Evolutionary conservation across 352 stramenopile species (phyloP).

Genomic region (Pythium monospermum): DNA sequence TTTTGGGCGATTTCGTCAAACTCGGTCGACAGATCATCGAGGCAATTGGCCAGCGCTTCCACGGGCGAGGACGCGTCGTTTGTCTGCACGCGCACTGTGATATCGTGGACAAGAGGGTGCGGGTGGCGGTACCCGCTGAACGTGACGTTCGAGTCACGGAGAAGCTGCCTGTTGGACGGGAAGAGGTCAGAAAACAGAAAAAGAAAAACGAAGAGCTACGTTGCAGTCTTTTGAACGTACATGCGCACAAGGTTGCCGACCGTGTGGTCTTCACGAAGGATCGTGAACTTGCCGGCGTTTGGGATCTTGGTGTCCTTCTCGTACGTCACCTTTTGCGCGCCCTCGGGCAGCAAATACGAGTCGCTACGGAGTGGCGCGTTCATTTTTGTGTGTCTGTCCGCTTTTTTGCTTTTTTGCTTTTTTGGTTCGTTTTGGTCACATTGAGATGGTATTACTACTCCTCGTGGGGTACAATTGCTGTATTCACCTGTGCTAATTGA

Average conservation of each 20-base stretch:
- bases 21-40: constrained; percentile 83
- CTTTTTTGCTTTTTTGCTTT: no score
- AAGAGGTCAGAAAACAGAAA: no score
- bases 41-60: constrained; percentile 73
- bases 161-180: constrained; percentile 86
- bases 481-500: no score
- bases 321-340: constrained; percentile 92
- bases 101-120: constrained; percentile 95
- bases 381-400: constrained; percentile 31
- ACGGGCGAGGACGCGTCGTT: constrained; percentile 81
- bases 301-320: constrained; percentile 96
- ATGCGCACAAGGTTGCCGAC: constrained; percentile 97
- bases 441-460: no score
- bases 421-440: no score
- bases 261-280: constrained; percentile 98
- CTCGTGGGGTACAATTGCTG: no score
- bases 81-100: constrained; percentile 93
- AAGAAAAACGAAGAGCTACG: background rate
- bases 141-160: constrained; percentile 83
- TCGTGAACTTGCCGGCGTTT: constrained; percentile 96
- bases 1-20: constrained; percentile 85
- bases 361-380: constrained; percentile 81
- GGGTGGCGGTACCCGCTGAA: constrained; percentile 96
- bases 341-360: constrained; percentile 83
- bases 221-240: constrained; percentile 36